Evolutionary conservation across 179 eudicot genomes (phyloP), one percentile per base, ranked within the genome.

Genomic region (Carnegiea gigantea): DNA sequence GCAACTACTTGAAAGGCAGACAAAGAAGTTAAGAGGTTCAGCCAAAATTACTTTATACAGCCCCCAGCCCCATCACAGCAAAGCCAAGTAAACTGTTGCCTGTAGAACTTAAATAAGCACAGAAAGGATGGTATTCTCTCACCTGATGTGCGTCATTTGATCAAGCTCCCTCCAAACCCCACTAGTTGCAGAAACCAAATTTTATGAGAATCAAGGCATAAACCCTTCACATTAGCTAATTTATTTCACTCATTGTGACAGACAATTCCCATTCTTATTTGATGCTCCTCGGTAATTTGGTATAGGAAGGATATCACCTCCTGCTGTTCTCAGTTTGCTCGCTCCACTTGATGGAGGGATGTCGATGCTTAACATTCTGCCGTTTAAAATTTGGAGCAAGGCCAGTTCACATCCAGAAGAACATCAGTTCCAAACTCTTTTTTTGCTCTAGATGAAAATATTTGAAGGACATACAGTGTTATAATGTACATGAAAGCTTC

Each of bases 101-200:
- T 7, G 18, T 24, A 81, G 11, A 77, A 77, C 23, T 28, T 23
- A 26, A 62, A 44, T 57, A 53, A 17, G 62, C 24, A 77, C 44
- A 71, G 48, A 13, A 71, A 71, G 51, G 46, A 67, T 65, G 28
- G 38, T 36, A 77, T 51, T 49, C 62, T 57, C 80, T 68, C 80
- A 80, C 83, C 86, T 73, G 70, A 77, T 81, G 17, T 73, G 75
- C 75, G 49, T 62, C 60, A 78, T 23, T 72, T 44, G 44, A 77
- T 57, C 77, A 77, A 24, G 70, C 33, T 75, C 75, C 26, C 80
- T 77, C 84, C 80, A 80, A 71, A 70, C 46, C 46, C 76, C 75
- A 81, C 71, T 71, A 71, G 81, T 76, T 70, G 83, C 62, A 71
- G 67, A 67, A 67, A 67, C 62, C 62, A 67, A 67, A 26, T 1